Evolutionary conservation across 2,329 filamentous ascomycete genomes (phyloP), one percentile per base, ranked within the genome.

Genomic region (Helotiales sp.): DNA sequence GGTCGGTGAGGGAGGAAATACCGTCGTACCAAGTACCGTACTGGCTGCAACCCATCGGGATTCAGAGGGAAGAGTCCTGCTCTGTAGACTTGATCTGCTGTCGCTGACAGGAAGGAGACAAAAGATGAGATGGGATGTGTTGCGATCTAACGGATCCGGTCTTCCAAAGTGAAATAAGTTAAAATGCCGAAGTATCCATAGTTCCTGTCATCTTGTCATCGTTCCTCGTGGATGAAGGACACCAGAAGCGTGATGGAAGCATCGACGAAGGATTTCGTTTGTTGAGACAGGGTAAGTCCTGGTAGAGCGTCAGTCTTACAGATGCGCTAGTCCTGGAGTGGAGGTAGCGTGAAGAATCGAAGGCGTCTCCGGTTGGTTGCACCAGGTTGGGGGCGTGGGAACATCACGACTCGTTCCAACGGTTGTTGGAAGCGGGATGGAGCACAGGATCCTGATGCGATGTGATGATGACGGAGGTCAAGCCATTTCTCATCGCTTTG

Each of bases 221-320:
- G 20, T 26, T 30, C 37, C 58, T 55, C 28, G 13, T 45, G 22
- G 30, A 20, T 45, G 40, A 45, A 15, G 40, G 40, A 8, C 62
- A 11, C 61, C 64, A 62, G 69, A 70, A 69, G 64, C 45, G 45
- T 47, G 1, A 65, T 65, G 52, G 69, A 70, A 70, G 64, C 65
- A 64, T 64, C 66, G 61, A 69, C 69, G 69, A 70, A 70, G 54
- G 58, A 65, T 40, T n/a, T 60, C 58, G 50, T 32, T 50, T 54
- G 47, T 28, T 37, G 8, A 6, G 45, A 17, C 45, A 24, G 15
- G 52, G n/a, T 34, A 24, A 49, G 17, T 50, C 24, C 22, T 45
- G 47, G 47, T 15, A 54, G 28, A 28, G n/a, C n/a, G n/a, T 45
- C 17, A 22, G 28, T 45, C 26, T 34, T 30, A 11, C 30, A 28